phyloP scores from a whole-genome alignment of 2,329 filamentous ascomycete genomes.

The Ascochyta koolunga region DNA sequence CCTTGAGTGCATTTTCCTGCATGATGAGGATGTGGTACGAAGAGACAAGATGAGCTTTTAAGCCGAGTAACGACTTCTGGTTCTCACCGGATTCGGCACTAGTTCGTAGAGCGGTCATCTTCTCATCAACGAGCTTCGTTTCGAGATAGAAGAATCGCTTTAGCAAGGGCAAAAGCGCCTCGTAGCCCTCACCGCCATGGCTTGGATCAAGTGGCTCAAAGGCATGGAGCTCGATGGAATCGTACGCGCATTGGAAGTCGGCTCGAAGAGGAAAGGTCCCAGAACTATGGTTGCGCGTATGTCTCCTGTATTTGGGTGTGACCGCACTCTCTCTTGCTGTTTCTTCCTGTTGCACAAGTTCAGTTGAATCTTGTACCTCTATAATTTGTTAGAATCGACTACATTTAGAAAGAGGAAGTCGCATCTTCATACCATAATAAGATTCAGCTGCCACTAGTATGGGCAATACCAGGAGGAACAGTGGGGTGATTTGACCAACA shows the following conservation, averaged over 20 bases:
- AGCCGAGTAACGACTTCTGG: background rate
- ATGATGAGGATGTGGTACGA: background rate
- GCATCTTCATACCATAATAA: background rate
- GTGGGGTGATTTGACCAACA: constrained; percentile 23
- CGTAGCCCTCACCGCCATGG: background rate
- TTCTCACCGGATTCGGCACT: background rate
- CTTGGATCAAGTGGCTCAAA: background rate
- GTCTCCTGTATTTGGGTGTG: background rate
- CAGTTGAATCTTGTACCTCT: constrained; percentile 5
- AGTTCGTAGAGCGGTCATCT: background rate
- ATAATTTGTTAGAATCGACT: background rate
- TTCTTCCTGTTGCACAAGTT: background rate
- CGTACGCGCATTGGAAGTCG: background rate
- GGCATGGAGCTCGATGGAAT: background rate
- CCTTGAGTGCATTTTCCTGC: background rate
- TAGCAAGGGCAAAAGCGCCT: background rate
- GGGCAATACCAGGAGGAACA: constrained; percentile 20
- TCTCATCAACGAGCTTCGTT: background rate
- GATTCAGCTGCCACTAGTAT: constrained; percentile 15
- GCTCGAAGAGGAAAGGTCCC: background rate
- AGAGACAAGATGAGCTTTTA: constrained; percentile 3
- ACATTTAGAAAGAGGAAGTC: background rate
- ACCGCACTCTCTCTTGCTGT: background rate
- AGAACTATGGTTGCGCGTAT: background rate
- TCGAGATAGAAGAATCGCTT: constrained; percentile 6